A percentile compares a stretch with the other conserved stretches of the same genome.
Conservation (phyloP, 1,139 yeast genomes). For the Candida tetrigidarum region DNA sequence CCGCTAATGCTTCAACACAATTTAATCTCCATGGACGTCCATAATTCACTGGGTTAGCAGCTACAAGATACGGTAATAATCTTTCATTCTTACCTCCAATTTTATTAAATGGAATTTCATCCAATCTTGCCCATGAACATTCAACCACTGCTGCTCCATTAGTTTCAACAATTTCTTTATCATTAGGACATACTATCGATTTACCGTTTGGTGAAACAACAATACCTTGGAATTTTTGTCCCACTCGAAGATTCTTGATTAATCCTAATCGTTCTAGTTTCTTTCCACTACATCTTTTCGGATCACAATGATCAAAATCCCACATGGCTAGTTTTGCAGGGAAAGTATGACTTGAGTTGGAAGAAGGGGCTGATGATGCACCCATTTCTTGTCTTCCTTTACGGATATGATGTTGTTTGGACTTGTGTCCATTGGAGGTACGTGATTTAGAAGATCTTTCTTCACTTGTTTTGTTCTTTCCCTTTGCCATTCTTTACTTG, state of each 20-base stretch:
- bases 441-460: slow-evolving; percentile 35
- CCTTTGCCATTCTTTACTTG: slow-evolving; percentile 64
- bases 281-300: slow-evolving; percentile 96
- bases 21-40: slow-evolving; percentile 97
- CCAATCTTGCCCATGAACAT: slow-evolving; percentile 97
- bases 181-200: slow-evolving; percentile 90
- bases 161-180: slow-evolving; percentile 72
- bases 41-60: slow-evolving; percentile 96
- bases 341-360: slow-evolving; percentile 28
- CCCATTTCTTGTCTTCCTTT: slow-evolving; percentile 53
- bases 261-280: slow-evolving; percentile 88
- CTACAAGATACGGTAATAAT: slow-evolving; percentile 87
- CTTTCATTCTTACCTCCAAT: slow-evolving; percentile 94
- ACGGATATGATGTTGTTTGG: slow-evolving; percentile 56
- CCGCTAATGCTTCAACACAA: slow-evolving; percentile 98
- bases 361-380: slow-evolving; percentile 15
- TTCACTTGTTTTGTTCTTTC: slow-evolving; percentile 61
- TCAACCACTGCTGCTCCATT: slow-evolving; percentile 96
- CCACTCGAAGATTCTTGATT: slow-evolving; percentile 76
- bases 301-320: slow-evolving; percentile 99
- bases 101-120: slow-evolving; percentile 90
- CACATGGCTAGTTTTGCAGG: slow-evolving; percentile 85
- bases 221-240: slow-evolving; percentile 89
- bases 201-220: slow-evolving; percentile 95
- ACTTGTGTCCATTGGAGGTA: slow-evolving; percentile 62